These are phyloP conservation scores for Cymbidium sinense DNA, from an alignment of 106 monocot species.

Conservation along the genomic window DNA sequence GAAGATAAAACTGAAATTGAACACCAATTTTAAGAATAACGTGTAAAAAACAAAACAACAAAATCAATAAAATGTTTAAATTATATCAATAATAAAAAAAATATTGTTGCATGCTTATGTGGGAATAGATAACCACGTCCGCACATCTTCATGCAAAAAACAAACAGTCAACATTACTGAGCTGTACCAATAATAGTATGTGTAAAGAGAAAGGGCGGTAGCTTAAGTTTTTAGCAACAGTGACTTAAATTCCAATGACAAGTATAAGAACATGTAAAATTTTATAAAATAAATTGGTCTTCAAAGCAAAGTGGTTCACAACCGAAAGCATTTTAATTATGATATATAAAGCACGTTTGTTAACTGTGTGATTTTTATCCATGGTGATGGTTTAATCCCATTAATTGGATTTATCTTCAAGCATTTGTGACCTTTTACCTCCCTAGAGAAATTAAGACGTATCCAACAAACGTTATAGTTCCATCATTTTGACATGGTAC, in stretches of 20 bases:
- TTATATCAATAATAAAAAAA: neutral
- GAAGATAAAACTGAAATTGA: constrained; percentile 3
- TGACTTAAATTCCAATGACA: neutral
- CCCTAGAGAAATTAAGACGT: neutral
- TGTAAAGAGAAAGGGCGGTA: neutral
- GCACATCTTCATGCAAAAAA: neutral
- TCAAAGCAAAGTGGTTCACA: neutral
- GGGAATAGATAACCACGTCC: neutral
- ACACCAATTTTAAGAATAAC: neutral
- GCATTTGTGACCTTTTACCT: neutral
- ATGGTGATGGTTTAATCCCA: no score
- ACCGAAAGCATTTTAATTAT: neutral
- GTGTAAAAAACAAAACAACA: constrained; percentile 1
- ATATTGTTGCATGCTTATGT: neutral
- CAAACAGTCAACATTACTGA: neutral
- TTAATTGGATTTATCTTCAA: no score
- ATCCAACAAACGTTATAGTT: constrained; percentile 1
- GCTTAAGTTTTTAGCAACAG: neutral
- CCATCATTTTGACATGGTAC: neutral
- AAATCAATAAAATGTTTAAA: neutral
- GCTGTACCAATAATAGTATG: neutral
- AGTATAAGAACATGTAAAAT: neutral
- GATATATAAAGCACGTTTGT: no score
- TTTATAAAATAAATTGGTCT: neutral
- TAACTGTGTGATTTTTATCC: no score